These are phyloP conservation scores for Colletotrichum cordylinicola DNA, from an alignment of 2,329 filamentous ascomycete species.

Conservation along the genomic window DNA sequence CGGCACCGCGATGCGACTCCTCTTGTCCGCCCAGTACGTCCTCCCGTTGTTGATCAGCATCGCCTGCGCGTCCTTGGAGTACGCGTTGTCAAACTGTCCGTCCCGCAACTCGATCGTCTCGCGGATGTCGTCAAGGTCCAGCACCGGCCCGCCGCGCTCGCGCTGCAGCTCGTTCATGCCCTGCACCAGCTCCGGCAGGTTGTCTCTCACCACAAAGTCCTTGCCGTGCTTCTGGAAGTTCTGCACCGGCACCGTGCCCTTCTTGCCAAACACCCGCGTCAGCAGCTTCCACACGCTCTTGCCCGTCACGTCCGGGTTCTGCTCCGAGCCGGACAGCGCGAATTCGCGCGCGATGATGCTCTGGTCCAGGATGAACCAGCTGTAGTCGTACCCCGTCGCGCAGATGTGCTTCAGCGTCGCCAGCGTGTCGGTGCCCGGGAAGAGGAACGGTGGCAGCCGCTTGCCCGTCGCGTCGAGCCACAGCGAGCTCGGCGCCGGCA, in stretches of 20 bases:
- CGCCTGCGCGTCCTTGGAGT: conserved; percentile 65
- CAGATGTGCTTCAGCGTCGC: conserved; percentile 65
- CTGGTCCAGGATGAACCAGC: conserved; percentile 66
- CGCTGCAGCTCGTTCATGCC: conserved; percentile 64
- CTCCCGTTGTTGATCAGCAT: conserved; percentile 66
- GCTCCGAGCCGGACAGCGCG: conserved; percentile 66
- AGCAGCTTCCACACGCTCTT: conserved; percentile 62
- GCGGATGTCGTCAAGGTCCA: conserved; percentile 50
- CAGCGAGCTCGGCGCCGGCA: conserved; percentile 65
- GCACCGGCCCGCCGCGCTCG: conserved; percentile 48
- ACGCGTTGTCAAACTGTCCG: conserved; percentile 59
- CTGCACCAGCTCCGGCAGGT: conserved; percentile 57
- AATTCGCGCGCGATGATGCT: conserved; percentile 67
- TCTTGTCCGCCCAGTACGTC: conserved; percentile 59
- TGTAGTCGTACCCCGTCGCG: conserved; percentile 66
- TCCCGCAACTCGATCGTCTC: conserved; percentile 59
- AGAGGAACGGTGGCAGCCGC: conserved; percentile 61
- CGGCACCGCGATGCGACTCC: conserved; percentile 56
- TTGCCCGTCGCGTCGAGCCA: conserved; percentile 68
- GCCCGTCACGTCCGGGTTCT: conserved; percentile 65
- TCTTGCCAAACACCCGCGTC: conserved; percentile 54
- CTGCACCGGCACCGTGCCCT: conserved; percentile 60
- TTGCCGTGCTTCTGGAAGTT: conserved; percentile 63
- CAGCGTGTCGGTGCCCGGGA: conserved; percentile 63
- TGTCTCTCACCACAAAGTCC: conserved; percentile 65